Evolutionary conservation across 164 flowering plant genomes (phyloP).

Genomic region (Euptelea pleiosperma): DNA sequence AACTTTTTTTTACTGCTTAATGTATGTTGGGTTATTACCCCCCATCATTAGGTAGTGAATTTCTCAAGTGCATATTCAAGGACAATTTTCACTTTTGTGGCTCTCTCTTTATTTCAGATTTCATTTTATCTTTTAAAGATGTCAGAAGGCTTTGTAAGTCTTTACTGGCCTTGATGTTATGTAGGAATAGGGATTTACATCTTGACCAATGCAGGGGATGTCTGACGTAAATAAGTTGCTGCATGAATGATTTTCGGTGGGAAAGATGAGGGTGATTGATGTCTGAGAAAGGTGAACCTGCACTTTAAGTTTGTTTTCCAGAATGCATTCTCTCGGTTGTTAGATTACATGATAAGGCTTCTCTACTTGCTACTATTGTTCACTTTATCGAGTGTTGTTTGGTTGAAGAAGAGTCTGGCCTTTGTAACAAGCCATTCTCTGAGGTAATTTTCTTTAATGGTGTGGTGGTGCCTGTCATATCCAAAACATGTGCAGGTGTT

Average conservation of each 20-base stretch:
- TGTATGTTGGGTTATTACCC: conserved; percentile 41
- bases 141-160: conserved; percentile 10
- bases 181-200: conserved; percentile 22
- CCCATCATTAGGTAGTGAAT: conserved; percentile 19
- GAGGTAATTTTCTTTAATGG: conserved; percentile 29
- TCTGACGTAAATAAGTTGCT: conserved; percentile 15
- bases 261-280: conserved; percentile 15
- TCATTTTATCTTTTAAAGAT: neutral
- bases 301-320: conserved; percentile 18
- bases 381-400: neutral
- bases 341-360: conserved; percentile 7
- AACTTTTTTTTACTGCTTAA: conserved; percentile 38
- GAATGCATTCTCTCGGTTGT: conserved; percentile 12
- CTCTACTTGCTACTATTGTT: conserved; percentile 10
- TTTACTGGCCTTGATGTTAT: conserved; percentile 9
- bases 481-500: conserved; percentile 60
- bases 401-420: conserved; percentile 11
- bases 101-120: neutral
- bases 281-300: conserved; percentile 18
- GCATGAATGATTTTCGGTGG: conserved; percentile 20
- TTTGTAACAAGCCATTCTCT: conserved; percentile 19
- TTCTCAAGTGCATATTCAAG: conserved; percentile 13
- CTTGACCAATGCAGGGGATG: conserved; percentile 16
- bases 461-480: conserved; percentile 42
- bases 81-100: conserved; percentile 10